phyloP scores from a whole-genome alignment of 352 stramenopile genomes.

The Phytophthora citrophthora region DNA sequence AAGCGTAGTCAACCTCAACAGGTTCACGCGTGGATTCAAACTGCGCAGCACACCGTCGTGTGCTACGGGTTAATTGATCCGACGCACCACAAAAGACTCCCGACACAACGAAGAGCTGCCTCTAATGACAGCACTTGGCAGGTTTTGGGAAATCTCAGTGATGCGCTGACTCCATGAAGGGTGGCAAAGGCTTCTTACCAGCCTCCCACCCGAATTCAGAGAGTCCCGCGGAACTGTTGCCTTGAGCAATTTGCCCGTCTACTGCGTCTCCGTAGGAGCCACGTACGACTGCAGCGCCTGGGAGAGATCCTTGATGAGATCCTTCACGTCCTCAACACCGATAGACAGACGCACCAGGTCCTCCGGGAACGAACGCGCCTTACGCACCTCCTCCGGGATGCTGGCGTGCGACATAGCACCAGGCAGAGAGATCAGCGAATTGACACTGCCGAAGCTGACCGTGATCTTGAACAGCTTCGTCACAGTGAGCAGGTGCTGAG shows the following conservation, averaged over 20 bases:
- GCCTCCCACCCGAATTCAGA: constrained; percentile 42
- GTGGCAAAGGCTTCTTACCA: constrained; percentile 31
- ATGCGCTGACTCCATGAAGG: constrained; percentile 41
- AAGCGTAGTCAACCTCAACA: constrained; percentile 15
- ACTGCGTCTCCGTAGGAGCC: constrained; percentile 31
- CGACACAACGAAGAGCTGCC: constrained; percentile 30
- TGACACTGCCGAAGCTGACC: constrained; percentile 92
- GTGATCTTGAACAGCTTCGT: constrained; percentile 97
- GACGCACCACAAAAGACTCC: constrained; percentile 24
- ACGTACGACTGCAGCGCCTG: constrained; percentile 88
- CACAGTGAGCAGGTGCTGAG: constrained; percentile 89
- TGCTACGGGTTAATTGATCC: constrained; percentile 37
- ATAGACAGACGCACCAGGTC: constrained; percentile 94
- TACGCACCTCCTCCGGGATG: constrained; percentile 92
- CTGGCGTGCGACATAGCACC: constrained; percentile 96
- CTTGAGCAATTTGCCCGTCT: constrained; percentile 4
- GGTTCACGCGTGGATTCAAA: constrained; percentile 37
- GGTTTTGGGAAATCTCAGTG: not conserved
- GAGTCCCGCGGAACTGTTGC: constrained; percentile 20
- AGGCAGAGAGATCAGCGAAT: constrained; percentile 92
- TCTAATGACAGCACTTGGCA: constrained; percentile 23
- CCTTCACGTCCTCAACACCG: constrained; percentile 93
- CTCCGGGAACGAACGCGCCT: constrained; percentile 92
- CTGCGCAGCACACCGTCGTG: constrained; percentile 41
- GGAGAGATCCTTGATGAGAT: constrained; percentile 95